Evolutionary conservation across 257 asterid genomes (phyloP), one percentile per base, ranked within the genome.

Genomic region (Nicotiana tomentosiformis): DNA sequence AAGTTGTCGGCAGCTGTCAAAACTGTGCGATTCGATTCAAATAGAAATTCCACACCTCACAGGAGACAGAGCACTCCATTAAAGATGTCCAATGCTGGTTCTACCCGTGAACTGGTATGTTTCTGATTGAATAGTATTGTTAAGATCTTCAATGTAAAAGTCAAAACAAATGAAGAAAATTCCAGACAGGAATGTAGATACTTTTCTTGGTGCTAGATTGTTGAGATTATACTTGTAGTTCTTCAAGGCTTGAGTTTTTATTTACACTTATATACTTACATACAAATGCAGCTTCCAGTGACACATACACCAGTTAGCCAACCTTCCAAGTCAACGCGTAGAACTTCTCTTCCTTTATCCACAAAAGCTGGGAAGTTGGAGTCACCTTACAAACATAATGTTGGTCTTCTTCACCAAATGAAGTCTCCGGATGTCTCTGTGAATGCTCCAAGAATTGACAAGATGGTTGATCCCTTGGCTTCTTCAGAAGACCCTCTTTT

Each of bases 61-160:
- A 88, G 95, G 89, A 89, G 93, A 81, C 93, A 90, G 77, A 87
- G 86, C 64, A 85, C 90, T 78, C 91, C 95, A 30, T 89, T 93
- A 5, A 94, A 81, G 87, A 88, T 93, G 68, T 92, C 97, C 7
- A 93, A 92, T 86, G 92, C 97, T 1, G 97, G 98, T 35, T 94
- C 98, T 10, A 96, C 99, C 33, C 97, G 98, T 11, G 99, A 96
- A 87, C 78, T 94, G 98, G 99, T 96, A 84, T 16, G 94, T 85
- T 66, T 83, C 29, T 30, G 62, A 23, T 74, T 0, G 10, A 49
- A 15, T 49, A 74, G 39, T 8, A 49, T 49, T 39, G 26, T 49
- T 14, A 74, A 49, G 23, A 74, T 2, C 39, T 74, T 26, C 62
- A 49, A 0, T 32, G 29, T 74, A 23, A 6, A 49, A 49, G 39